These are phyloP conservation scores for Yarrowia osloensis DNA, from an alignment of 805 yeast genomes.

Conservation along the genomic window DNA sequence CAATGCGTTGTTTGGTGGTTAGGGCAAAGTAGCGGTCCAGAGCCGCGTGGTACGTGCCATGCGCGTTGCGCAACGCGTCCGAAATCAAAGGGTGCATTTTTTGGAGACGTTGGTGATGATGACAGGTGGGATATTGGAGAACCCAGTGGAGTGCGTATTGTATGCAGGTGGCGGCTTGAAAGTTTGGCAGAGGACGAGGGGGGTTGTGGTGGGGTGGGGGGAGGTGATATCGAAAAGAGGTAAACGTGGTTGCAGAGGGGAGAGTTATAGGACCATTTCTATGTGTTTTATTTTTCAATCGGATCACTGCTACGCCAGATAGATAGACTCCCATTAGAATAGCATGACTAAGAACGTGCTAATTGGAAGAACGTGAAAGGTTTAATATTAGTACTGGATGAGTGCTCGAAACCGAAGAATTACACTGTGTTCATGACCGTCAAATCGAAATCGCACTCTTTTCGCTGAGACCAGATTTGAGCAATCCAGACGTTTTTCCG, in stretches of 20 bases:
- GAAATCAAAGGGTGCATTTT: slow-evolving; percentile 25
- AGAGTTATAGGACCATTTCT: not conserved
- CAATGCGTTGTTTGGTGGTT: slow-evolving; percentile 29
- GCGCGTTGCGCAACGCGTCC: slow-evolving; percentile 30
- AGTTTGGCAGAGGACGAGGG: too few species aligned
- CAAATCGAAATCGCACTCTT: too few species aligned
- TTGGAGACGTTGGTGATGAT: not conserved
- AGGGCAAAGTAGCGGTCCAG: slow-evolving; percentile 32
- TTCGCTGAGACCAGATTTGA: too few species aligned
- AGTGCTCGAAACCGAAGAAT: too few species aligned
- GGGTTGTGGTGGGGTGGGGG: too few species aligned
- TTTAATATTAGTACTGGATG: not conserved
- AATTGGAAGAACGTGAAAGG: not conserved
- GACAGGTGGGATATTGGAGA: not conserved
- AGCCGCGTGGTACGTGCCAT: slow-evolving; percentile 13
- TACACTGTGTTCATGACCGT: too few species aligned
- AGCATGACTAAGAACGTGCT: not conserved
- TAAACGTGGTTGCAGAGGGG: not conserved
- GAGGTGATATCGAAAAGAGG: not conserved
- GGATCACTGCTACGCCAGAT: too few species aligned
- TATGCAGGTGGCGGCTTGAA: not conserved
- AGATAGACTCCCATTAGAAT: too few species aligned
- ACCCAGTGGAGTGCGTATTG: not conserved
- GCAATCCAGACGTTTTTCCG: too few species aligned
- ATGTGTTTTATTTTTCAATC: not conserved